Evolutionary conservation across 108 stramenopile genomes (phyloP).

Genomic region (Discostella stelligeroides): DNA sequence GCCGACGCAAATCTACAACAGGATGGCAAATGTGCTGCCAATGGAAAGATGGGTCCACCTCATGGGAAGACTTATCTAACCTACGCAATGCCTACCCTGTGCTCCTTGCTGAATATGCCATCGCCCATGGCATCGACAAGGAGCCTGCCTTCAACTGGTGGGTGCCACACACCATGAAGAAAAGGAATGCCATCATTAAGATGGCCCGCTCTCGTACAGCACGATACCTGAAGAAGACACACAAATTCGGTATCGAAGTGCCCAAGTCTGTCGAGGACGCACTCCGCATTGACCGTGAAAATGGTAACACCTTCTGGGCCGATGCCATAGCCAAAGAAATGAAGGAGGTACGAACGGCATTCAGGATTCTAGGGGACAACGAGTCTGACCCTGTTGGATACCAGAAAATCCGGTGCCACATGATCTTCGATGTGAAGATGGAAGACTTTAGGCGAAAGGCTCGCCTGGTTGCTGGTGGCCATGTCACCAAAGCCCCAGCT

Average conservation of each 20-base stretch:
- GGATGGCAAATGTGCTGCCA: constrained; percentile 41
- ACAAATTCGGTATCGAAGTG: no score
- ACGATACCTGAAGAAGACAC: no score
- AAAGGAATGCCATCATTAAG: constrained; percentile 9
- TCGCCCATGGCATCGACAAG: constrained; percentile 1
- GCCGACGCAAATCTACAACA: constrained; percentile 4
- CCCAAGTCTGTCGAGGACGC: constrained; percentile 51
- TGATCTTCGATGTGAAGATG: no score
- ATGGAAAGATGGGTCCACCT: constrained; percentile 42
- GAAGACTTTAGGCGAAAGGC: no score
- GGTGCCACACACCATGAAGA: constrained; percentile 10
- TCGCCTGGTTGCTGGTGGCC: constrained; percentile 61
- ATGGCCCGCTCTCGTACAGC: constrained; percentile 31
- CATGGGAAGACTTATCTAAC: constrained; percentile 29
- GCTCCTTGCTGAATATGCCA: constrained; percentile 24
- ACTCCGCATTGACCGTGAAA: constrained; percentile 36
- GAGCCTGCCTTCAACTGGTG: no score
- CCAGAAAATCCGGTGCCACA: no score
- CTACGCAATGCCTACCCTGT: constrained; percentile 22
- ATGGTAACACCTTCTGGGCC: no score
- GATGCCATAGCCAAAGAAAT: constrained; percentile 56
- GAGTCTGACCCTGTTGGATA: constrained; percentile 40
- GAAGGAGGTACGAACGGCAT: constrained; percentile 44
- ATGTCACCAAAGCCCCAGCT: constrained; percentile 44
- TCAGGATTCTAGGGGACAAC: constrained; percentile 19